A percentile compares a stretch with the other conserved stretches of the same genome.
Conservation (phyloP, 2,329 filamentous ascomycete genomes). For the Sarocladium brachiariae region DNA sequence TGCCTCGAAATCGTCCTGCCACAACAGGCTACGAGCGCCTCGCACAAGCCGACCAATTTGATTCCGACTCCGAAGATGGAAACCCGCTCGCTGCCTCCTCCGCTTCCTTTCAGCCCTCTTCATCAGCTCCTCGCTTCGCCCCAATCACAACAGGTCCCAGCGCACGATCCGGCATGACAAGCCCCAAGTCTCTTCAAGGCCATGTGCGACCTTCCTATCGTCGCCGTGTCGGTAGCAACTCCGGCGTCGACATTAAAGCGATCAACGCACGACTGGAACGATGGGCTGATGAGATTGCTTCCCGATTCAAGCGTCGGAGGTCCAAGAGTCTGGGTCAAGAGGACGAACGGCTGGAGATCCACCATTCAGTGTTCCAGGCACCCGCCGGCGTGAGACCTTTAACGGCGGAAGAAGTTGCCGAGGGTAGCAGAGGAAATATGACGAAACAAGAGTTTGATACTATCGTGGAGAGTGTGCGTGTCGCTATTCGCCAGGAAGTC, state of each 20-base stretch:
- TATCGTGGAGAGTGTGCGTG: slow-evolving; percentile 81
- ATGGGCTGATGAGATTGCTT: slow-evolving; percentile 97
- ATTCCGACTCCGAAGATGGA: slow-evolving; percentile 41
- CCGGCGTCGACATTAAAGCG: slow-evolving; percentile 93
- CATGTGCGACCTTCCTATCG: slow-evolving; percentile 33
- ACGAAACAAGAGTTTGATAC: slow-evolving; percentile 77
- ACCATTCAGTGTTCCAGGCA: slow-evolving; percentile 93
- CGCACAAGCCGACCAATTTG: slow-evolving; percentile 71
- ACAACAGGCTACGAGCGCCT: slow-evolving; percentile 82
- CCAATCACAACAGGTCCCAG: slow-evolving; percentile 54
- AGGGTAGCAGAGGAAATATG: slow-evolving; percentile 57
- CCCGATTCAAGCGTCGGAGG: slow-evolving; percentile 85
- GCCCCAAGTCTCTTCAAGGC: slow-evolving; percentile 35
- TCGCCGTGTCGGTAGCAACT: slow-evolving; percentile 57
- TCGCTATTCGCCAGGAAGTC: slow-evolving; percentile 81
- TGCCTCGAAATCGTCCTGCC: slow-evolving; percentile 62
- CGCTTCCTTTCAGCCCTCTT: slow-evolving; percentile 46
- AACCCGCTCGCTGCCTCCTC: slow-evolving; percentile 49
- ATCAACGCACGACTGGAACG: slow-evolving; percentile 92
- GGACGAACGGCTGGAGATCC: slow-evolving; percentile 87
- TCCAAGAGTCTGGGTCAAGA: slow-evolving; percentile 66
- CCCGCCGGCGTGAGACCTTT: slow-evolving; percentile 80
- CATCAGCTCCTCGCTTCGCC: slow-evolving; percentile 56
- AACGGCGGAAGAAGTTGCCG: slow-evolving; percentile 66
- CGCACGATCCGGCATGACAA: slow-evolving; percentile 50